Percentiles rank a stretch among this genome's conserved stretches.
These are phyloP conservation scores for Meyerozyma elateridarum DNA, from an alignment of 1,139 yeast species.

Conservation along the genomic window DNA sequence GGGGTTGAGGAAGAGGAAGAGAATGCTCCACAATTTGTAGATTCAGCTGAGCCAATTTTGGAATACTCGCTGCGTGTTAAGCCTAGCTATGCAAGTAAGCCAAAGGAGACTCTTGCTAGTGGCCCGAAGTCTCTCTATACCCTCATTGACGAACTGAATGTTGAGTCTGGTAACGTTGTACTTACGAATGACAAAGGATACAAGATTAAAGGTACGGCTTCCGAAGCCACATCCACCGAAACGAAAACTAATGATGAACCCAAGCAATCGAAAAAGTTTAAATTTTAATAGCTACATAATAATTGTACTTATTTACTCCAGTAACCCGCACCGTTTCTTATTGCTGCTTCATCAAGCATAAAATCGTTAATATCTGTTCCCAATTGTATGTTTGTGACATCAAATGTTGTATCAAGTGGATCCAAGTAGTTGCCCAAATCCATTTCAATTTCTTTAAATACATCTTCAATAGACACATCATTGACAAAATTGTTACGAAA, in stretches of 20 bases:
- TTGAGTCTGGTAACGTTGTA: slow-evolving; percentile 13
- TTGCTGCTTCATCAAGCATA: slow-evolving; percentile 5
- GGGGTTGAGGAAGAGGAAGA: slow-evolving; percentile 2
- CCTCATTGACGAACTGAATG: slow-evolving; percentile 23
- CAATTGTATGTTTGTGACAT: slow-evolving; percentile 9
- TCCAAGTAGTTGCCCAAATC: slow-evolving; percentile 26
- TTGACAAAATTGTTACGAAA: slow-evolving; percentile 1
- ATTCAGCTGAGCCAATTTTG: neutral
- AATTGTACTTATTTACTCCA: slow-evolving; percentile 11
- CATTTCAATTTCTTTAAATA: slow-evolving; percentile 29
- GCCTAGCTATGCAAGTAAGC: neutral
- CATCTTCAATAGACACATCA: slow-evolving; percentile 21
- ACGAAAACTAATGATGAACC: slow-evolving; percentile 5
- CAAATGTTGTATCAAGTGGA: slow-evolving; percentile 23
- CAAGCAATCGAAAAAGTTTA: slow-evolving; percentile 8
- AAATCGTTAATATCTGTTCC: slow-evolving; percentile 4
- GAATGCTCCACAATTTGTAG: slow-evolving; percentile 2
- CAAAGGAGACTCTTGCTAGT: slow-evolving; percentile 4
- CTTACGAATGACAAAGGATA: slow-evolving; percentile 18
- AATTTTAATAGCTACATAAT: slow-evolving; percentile 9
- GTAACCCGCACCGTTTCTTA: slow-evolving; percentile 5
- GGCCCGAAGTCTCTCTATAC: slow-evolving; percentile 22
- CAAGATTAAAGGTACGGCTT: slow-evolving; percentile 11
- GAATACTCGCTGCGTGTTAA: neutral
- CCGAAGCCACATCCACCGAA: slow-evolving; percentile 1